Evolutionary conservation across 352 stramenopile species (phyloP), one percentile per base, ranked within the genome.

Genomic region (Pilasporangium apinafurcum): DNA sequence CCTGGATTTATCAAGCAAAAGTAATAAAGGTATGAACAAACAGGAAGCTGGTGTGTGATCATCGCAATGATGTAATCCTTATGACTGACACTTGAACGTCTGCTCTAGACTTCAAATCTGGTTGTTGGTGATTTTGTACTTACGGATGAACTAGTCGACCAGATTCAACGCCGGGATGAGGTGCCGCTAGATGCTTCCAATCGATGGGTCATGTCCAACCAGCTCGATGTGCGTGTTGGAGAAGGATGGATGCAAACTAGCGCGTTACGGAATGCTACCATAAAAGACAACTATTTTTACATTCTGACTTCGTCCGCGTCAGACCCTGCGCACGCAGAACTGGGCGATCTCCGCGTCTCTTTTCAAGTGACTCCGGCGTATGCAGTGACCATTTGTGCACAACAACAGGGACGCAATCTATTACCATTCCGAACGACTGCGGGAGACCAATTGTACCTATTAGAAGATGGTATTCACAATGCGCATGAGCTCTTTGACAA

Each of bases 361-460:
- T 91, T 86, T 51, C 44, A 60, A n/a, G 71, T 86, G 7, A 67
- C 60, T 5, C 79, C 76, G 1, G 66, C 74, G 29, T 86, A 86
- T 25, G 60, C 73, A 1, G 75, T 91, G 22, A 86, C 74, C 1
- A 59, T 91, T 21, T 87, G 72, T 44, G 79, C 65, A 1, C 55
- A 59, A 40, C 68, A 82, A 31, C 47, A 57, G 25, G 51, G 64
- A 36, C 48, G 60, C 1, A 32, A 61, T 5, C 39, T 90, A 12
- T 27, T 54, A 16, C 61, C 72, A 14, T 87, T 78, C 36, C 38
- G 36, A 9, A 81, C 58, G 16, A 57, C 53, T 25, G 48, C 49
- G 12, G 69, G 67, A 1, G 65, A 90, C 14, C 37, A 35, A 16
- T 53, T 90, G 35, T 70, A 75, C 44, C 51, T 90, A 26, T 51